These are phyloP conservation scores for Oryza longistaminata DNA, from an alignment of 176 grass and related monocot species.

Conservation along the genomic window DNA sequence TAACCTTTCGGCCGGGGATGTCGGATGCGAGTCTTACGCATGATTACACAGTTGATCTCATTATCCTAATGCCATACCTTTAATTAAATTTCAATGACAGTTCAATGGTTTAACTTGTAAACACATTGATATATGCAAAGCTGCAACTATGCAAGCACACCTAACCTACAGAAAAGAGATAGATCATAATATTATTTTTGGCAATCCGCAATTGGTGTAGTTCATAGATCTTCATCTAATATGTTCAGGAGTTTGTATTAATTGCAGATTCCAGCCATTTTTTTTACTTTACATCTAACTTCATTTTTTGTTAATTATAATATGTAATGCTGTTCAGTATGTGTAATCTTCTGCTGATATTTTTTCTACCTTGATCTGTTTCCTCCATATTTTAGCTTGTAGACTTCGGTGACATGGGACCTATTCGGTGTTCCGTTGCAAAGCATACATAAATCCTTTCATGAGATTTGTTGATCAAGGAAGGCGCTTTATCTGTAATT, in stretches of 20 bases:
- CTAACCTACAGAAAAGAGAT: background rate
- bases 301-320: conserved; percentile 2
- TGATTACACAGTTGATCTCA: background rate
- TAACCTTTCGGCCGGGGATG: no score
- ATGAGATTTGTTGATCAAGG: conserved; percentile 96
- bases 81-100: background rate
- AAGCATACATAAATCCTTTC: conserved; percentile 89
- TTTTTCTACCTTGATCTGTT: conserved; percentile 30
- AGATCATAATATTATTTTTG: background rate
- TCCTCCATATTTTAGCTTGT: conserved; percentile 63
- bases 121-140: background rate
- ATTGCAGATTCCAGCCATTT: background rate
- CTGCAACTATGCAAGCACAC: background rate
- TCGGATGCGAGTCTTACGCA: no score
- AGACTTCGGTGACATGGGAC: conserved; percentile 88
- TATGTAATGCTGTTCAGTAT: background rate
- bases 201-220: background rate
- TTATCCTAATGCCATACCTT: background rate
- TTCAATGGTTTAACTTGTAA: background rate
- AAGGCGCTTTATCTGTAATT: conserved; percentile 73
- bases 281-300: background rate
- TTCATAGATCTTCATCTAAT: background rate
- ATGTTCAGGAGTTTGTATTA: background rate
- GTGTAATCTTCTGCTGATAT: conserved; percentile 5
- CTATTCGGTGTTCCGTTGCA: conserved; percentile 88